phyloP scores from a whole-genome alignment of 2,329 filamentous ascomycete genomes.

The Pezicula radicicola region DNA sequence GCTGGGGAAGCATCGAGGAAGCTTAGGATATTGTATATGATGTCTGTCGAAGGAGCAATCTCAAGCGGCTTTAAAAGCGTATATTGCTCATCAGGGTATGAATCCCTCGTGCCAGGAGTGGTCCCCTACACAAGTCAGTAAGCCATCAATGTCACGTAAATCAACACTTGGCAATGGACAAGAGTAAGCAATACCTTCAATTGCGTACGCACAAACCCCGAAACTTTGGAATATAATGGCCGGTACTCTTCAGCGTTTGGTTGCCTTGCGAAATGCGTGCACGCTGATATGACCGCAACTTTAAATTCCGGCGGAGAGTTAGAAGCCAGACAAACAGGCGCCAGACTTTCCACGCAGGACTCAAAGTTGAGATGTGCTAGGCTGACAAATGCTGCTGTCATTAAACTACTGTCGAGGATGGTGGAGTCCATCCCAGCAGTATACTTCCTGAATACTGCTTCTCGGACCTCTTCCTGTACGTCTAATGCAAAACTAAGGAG shows the following conservation, averaged over 20 bases:
- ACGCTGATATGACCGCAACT: conserved; percentile 59
- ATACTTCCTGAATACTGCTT: conserved; percentile 59
- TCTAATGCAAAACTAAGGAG: conserved; percentile 64
- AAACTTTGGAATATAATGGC: conserved; percentile 51
- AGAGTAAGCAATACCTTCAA: conserved; percentile 43
- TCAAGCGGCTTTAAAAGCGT: conserved; percentile 38
- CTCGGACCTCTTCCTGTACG: conserved; percentile 65
- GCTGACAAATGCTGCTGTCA: conserved; percentile 65
- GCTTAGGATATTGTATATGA: conserved; percentile 51
- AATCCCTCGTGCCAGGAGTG: conserved; percentile 18
- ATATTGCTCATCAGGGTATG: conserved; percentile 33
- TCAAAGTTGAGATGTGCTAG: conserved; percentile 60
- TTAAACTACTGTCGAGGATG: conserved; percentile 59
- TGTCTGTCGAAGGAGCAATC: conserved; percentile 34
- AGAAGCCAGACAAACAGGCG: conserved; percentile 53
- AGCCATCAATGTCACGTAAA: background rate
- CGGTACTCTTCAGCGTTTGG: conserved; percentile 46
- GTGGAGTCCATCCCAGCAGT: conserved; percentile 43
- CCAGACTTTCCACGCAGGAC: conserved; percentile 52
- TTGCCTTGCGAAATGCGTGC: conserved; percentile 58
- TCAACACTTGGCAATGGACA: conserved; percentile 7
- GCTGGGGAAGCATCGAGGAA: conserved; percentile 54
- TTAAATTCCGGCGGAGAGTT: conserved; percentile 58
- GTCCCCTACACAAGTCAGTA: conserved; percentile 19
- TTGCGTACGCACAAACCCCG: conserved; percentile 54